Conservation (phyloP, 305 asterid genomes). For the Fraxinus xanthoxyloides region DNA sequence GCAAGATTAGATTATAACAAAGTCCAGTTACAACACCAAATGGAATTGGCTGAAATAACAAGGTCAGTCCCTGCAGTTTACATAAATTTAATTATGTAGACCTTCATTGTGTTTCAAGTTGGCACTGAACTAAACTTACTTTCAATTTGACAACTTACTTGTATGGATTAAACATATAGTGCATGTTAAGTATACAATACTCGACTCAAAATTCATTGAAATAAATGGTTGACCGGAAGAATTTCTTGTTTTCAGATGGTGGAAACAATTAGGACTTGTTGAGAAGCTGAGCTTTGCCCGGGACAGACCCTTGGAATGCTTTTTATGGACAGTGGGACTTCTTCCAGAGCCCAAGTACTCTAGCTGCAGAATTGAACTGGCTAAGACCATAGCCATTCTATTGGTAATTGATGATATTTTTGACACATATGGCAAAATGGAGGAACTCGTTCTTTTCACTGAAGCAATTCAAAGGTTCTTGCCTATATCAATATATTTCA, state of each 20-base stretch:
- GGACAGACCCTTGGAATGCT: slow-evolving; percentile 48
- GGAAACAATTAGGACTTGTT: slow-evolving; percentile 45
- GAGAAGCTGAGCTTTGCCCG: slow-evolving; percentile 45
- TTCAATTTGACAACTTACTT: neutral
- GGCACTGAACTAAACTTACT: neutral
- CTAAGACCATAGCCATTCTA: slow-evolving; percentile 41
- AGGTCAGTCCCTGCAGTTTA: slow-evolving; percentile 30
- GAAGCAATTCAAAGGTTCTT: slow-evolving; percentile 40
- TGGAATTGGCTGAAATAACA: slow-evolving; percentile 52
- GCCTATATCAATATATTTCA: neutral
- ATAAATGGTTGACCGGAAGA: neutral
- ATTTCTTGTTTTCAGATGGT: slow-evolving; percentile 38
- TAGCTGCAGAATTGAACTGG: slow-evolving; percentile 35
- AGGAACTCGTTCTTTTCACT: slow-evolving; percentile 50
- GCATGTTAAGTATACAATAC: neutral
- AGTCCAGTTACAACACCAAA: slow-evolving; percentile 55
- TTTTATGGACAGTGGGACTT: slow-evolving; percentile 51
- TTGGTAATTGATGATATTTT: slow-evolving; percentile 50
- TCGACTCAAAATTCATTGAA: neutral
- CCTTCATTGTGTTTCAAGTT: no score
- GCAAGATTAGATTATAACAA: slow-evolving; percentile 54
- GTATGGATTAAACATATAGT: neutral
- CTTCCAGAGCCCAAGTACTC: slow-evolving; percentile 51
- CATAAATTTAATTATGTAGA: no score
- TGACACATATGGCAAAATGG: slow-evolving; percentile 52